Evolutionary conservation across 176 grass and related monocot genomes (phyloP).

Genomic region (Olyra latifolia): DNA sequence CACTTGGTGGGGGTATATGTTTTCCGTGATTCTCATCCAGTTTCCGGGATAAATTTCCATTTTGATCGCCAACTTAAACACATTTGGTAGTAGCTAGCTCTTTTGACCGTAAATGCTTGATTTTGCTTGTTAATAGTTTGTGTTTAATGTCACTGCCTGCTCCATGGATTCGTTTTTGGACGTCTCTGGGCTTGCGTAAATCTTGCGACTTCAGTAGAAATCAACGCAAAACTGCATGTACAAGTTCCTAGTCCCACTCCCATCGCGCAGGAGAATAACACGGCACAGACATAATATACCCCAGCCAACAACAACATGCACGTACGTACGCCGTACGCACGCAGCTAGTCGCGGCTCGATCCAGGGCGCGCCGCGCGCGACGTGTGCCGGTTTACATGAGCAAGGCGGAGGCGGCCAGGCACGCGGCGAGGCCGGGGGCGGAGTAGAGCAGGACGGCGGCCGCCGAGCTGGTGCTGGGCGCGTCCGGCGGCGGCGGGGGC

Average conservation of each 20-base stretch:
- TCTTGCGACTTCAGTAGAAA: background rate
- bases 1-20: too few relatives aligned
- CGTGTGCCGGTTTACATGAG: background rate
- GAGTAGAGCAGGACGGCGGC: background rate
- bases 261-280: background rate
- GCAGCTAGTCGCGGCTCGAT: background rate
- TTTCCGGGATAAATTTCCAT: too few relatives aligned
- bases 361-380: background rate
- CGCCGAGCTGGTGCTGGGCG: background rate
- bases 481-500: slow-evolving; percentile 10
- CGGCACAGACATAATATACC: background rate
- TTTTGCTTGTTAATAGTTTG: too few relatives aligned
- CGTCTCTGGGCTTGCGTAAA: background rate
- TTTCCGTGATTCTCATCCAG: too few relatives aligned
- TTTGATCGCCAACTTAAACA: too few relatives aligned
- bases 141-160: too few relatives aligned
- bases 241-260: background rate
- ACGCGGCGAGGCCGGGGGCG: background rate
- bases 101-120: too few relatives aligned
- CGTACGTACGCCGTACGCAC: too few relatives aligned
- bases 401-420: background rate
- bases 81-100: too few relatives aligned
- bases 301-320: background rate
- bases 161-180: too few relatives aligned
- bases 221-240: background rate